A percentile compares a stretch with the other conserved stretches of the same genome.
These are phyloP conservation scores for Elsinoe ampelina DNA, from an alignment of 2,329 filamentous ascomycete species.

Conservation along the genomic window DNA sequence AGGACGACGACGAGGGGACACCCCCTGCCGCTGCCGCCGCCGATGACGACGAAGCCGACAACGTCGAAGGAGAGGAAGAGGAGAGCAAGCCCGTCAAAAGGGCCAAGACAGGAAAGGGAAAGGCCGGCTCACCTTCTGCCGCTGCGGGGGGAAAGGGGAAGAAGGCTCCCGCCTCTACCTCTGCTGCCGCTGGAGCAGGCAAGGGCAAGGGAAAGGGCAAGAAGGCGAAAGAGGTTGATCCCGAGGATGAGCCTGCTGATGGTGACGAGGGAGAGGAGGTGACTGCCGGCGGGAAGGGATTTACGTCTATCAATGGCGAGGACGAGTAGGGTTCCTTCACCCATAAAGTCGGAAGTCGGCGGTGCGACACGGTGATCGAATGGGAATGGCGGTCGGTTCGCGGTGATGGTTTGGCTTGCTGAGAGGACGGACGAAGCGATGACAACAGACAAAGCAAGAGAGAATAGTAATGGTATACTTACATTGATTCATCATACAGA, in stretches of 20 bases:
- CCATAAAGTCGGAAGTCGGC: not conserved
- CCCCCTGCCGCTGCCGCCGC: not conserved
- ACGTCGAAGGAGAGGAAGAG: not conserved
- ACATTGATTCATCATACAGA: not conserved
- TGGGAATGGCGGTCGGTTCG: too few relatives aligned
- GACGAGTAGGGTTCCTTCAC: not conserved
- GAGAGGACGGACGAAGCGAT: not conserved
- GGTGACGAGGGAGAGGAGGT: not conserved
- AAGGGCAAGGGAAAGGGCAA: not conserved
- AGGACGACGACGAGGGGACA: too few relatives aligned
- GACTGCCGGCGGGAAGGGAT: not conserved
- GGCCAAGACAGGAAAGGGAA: not conserved
- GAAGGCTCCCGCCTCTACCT: not conserved
- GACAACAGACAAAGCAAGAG: too few relatives aligned
- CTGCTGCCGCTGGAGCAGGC: too few relatives aligned
- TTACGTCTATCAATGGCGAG: conserved; percentile 6
- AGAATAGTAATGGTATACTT: not conserved
- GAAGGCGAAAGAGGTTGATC: not conserved
- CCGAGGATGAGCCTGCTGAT: conserved; percentile 6
- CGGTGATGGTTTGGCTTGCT: not conserved
- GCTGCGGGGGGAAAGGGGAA: not conserved
- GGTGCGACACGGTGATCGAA: too few relatives aligned
- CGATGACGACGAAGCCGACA: not conserved
- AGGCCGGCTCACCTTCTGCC: too few relatives aligned
- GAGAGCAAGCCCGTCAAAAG: not conserved